These are phyloP conservation scores for Moniliophthora roreri DNA, from an alignment of 1,284 basidiomycete species.

Conservation along the genomic window DNA sequence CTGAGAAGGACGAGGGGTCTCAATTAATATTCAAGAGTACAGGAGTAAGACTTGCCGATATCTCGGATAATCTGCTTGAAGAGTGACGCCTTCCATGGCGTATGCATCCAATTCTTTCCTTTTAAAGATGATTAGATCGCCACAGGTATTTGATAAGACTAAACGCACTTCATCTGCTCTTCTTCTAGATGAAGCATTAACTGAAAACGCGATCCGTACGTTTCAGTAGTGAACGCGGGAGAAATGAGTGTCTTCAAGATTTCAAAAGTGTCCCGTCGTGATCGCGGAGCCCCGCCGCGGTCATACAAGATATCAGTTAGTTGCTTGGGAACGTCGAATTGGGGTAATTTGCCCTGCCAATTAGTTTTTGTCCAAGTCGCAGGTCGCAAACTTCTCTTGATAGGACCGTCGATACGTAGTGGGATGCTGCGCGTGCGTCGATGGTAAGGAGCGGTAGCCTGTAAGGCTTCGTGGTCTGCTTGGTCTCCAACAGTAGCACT, in stretches of 20 bases:
- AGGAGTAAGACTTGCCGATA: conserved; percentile 38
- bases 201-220: conserved; percentile 42
- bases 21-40: background rate
- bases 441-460: conserved; percentile 26
- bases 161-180: conserved; percentile 39
- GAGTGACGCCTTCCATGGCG: conserved; percentile 35
- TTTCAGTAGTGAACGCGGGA: conserved; percentile 27
- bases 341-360: conserved; percentile 22
- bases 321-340: conserved; percentile 19
- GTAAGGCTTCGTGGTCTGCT: conserved; percentile 25
- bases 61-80: conserved; percentile 33
- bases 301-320: conserved; percentile 15
- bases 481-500: conserved; percentile 25
- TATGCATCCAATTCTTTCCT: conserved; percentile 47
- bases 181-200: conserved; percentile 46
- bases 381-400: conserved; percentile 14
- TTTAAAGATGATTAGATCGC: background rate
- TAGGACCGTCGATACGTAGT: conserved; percentile 13
- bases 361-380: conserved; percentile 16
- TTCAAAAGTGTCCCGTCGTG: conserved; percentile 21
- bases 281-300: conserved; percentile 6
- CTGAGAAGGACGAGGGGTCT: conserved; percentile 25
- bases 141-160: conserved; percentile 3
- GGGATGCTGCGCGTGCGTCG: conserved; percentile 14
- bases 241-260: conserved; percentile 35